Evolutionary conservation across 805 yeast species (phyloP), one percentile per base, ranked within the genome.

Genomic region (Candida xiaguanensis): DNA sequence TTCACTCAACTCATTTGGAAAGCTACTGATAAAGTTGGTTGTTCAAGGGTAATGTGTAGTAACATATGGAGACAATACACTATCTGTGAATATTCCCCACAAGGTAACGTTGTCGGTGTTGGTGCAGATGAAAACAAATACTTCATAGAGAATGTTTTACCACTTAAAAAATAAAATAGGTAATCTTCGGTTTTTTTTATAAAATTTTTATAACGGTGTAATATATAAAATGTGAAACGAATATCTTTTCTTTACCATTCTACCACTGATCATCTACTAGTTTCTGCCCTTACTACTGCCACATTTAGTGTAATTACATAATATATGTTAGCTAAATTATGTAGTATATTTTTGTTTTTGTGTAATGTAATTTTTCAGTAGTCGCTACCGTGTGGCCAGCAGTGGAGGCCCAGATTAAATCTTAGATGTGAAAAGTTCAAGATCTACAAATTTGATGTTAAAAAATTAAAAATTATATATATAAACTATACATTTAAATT

Each of bases 1-100:
- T 85, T 85, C 66, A 83, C 91, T 12, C 91, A 85, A 61, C 53
- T 83, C 24, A 75, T 85, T 18, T 85, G 95, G 95, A 75, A 75
- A 45, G 51, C 70, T 6, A 64, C 84, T 29, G 61, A 76, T 7
- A 61, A 74, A 47, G 59, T 85, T 14, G 95, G 93, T 36, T 85
- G 95, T 69, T 87, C 78, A 38, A 58, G 55, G 43, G 72, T 74
- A 29, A 43, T 55, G 35, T 78, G 83, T 59, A 52, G 59, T 51
- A 61, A 61, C 41, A 60, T 52, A 25, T 75, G 78, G 75, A 67
- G 75, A 43, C 77, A 77, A 46, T 83, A 82, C 60, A 64, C 85
- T 45, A 78, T 83, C 42, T 85, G 93, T 70, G 83, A 82, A 55
- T 85, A 85, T 61, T 45, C 55, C n/a, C 57, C 67, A 18, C 65